A percentile compares a stretch with the other conserved stretches of the same genome.
phyloP scores from a whole-genome alignment of 2,329 filamentous ascomycete genomes.

The Ophiostoma tasmaniense region DNA sequence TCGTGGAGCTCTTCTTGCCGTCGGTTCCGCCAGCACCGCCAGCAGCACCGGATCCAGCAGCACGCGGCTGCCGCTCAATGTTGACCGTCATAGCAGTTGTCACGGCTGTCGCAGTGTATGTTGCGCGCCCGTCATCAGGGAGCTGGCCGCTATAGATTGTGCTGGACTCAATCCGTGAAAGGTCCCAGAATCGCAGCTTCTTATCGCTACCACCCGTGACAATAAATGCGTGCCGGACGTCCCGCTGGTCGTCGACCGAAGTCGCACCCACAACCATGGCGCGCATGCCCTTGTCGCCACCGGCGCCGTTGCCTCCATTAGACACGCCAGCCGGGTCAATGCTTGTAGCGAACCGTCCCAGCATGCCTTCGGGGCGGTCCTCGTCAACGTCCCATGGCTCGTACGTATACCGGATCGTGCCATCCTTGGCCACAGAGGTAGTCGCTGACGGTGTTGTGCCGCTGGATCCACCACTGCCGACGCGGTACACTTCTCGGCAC shows the following conservation, averaged over 20 bases:
- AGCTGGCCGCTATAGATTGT: conserved; percentile 71
- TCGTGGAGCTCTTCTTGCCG: conserved; percentile 15
- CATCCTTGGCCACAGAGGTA: conserved; percentile 34
- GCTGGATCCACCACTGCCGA: conserved; percentile 35
- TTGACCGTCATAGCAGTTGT: conserved; percentile 56
- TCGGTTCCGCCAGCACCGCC: conserved; percentile 17
- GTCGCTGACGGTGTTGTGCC: background rate
- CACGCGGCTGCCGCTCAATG: conserved; percentile 48
- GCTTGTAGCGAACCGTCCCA: conserved; percentile 71
- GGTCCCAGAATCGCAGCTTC: conserved; percentile 90
- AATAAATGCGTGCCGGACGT: conserved; percentile 72
- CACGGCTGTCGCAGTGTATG: conserved; percentile 58
- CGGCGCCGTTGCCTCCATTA: conserved; percentile 26
- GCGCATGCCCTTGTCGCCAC: conserved; percentile 59
- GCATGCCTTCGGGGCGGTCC: conserved; percentile 77
- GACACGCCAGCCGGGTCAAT: conserved; percentile 51
- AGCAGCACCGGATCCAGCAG: background rate
- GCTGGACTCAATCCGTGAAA: conserved; percentile 68
- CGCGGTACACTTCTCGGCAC: conserved; percentile 84
- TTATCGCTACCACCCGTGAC: conserved; percentile 83
- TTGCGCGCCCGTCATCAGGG: conserved; percentile 61
- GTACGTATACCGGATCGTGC: conserved; percentile 53
- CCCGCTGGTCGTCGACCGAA: conserved; percentile 45
- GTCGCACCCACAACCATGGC: conserved; percentile 58
- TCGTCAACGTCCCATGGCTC: conserved; percentile 86